Percentiles rank a stretch among this genome's conserved stretches.
Conservation (phyloP, 1,284 basidiomycete genomes). For the Psilocybe mexicana region DNA sequence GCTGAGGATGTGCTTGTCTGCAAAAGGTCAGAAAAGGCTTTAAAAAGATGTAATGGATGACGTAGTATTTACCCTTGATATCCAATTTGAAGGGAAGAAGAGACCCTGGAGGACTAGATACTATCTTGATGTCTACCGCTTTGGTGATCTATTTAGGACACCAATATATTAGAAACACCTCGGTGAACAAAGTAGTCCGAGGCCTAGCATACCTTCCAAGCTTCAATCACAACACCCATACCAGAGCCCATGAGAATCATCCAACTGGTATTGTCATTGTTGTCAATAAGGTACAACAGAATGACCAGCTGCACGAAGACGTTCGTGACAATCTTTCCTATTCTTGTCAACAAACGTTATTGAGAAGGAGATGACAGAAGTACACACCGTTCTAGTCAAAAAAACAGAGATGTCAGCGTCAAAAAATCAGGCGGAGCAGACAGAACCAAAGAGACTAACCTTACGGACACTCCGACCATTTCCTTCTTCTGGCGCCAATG, state of each 20-base stretch:
- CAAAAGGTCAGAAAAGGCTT: neutral
- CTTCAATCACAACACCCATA: constrained; percentile 88
- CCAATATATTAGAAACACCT: constrained; percentile 10
- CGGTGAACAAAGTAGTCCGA: neutral
- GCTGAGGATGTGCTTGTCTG: constrained; percentile 89
- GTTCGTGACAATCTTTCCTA: constrained; percentile 81
- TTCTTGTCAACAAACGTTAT: constrained; percentile 5
- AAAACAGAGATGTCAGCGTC: constrained; percentile 1
- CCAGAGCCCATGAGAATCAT: constrained; percentile 93
- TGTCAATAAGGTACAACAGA: constrained; percentile 92
- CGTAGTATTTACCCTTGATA: constrained; percentile 64
- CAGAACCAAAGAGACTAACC: constrained; percentile 42
- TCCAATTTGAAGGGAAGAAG: constrained; percentile 78
- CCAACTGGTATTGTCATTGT: constrained; percentile 93
- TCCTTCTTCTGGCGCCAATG: constrained; percentile 95
- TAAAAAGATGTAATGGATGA: neutral
- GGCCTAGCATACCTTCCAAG: constrained; percentile 79
- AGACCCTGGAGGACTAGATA: constrained; percentile 59
- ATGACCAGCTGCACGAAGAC: constrained; percentile 90
- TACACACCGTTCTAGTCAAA: constrained; percentile 30
- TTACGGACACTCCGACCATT: constrained; percentile 80
- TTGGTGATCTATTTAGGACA: constrained; percentile 63
- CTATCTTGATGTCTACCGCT: constrained; percentile 82
- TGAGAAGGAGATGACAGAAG: constrained; percentile 9
- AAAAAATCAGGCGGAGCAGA: neutral